Evolutionary conservation across 306 rosid species (phyloP), one percentile per base, ranked within the genome.

Genomic region (Hippophae tibetana): DNA sequence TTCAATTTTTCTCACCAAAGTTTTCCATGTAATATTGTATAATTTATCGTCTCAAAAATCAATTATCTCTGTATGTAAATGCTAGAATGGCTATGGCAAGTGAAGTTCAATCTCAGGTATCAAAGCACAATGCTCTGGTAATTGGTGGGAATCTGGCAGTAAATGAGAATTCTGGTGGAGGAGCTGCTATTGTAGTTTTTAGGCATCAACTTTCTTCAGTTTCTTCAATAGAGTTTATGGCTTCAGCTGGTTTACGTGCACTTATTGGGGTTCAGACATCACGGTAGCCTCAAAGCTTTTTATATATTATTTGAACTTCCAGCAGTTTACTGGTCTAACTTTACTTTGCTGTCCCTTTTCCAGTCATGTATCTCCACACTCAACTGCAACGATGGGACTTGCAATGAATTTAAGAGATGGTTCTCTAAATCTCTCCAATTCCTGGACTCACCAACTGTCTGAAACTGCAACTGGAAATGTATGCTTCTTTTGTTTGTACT

Each of bases 11-110:
- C 52, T 67, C 54, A 7, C 5, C 25, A 26, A 47, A 51, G 56
- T 52, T 61, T 66, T 12, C 48, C 40, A 31, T 51, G 38, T n/a
- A 7, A 12, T 56, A 14, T 10, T 55, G 42, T 60, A 59, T 54
- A 42, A 8, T 38, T 18, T 13, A 57, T 76, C 68, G 26, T 73
- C 69, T 57, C 65, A 56, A 41, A 44, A 49, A 62, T 74, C 43
- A 56, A 65, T 53, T 65, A 44, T 68, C 66, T 58, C 61, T 64
- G 54, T 56, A 66, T 66, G 38, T 31, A 84, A 60, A 64, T 77
- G 59, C 64, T 84, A 92, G 98, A 74, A 92, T 92, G 99, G 96
- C 88, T 65, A 88, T 92, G 93, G 78, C 88, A 57, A 92, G 96
- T 51, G 80, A 89, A 75, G 76, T 86, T 63, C 86, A 92, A 79